Base-by-base conservation (phyloP, 192 early-diverging fungal species). In the Linnemannia hyalina region DNA sequence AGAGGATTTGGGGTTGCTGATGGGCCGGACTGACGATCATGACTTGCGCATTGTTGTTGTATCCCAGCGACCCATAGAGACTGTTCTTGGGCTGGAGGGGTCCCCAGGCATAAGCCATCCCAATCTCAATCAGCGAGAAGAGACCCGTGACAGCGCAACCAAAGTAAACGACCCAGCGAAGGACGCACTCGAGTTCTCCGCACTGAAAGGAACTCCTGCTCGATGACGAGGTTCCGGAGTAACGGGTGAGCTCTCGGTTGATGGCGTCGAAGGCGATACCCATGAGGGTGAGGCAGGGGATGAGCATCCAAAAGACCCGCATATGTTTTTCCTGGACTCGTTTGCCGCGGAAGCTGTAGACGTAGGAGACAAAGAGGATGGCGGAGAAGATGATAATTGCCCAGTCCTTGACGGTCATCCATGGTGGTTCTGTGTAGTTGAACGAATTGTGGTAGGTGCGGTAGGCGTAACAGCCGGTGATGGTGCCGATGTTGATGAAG, bases 221-320 rank as follows among this genome's bases (percentile, higher is more conserved):
- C 18, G 47, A 20, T 18, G 13, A 16, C 47, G 16, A 2, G 47
- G 1, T 3, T 2, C 3, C 5, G 3, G 3, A 6, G 18, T 2
- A 15, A 22, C 18, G 2, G 5, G 16, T 16, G 29, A 65, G 7
- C 3, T 65, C 29, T 15, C 0, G 23, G 60, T 13, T 26, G 29
- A 65, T 65, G n/a, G n/a, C 26, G 29, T 32, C 15, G 29, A 65
- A 29, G n/a, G 8, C 26, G 9, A 65, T 65, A 29, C 60, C 60
- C 11, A 65, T 26, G 10, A 65, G 29, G 29, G 60, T 65, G 60
- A 65, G 60, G 60, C 60, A 65, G 13, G 60, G 60, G 29, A 65
- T 65, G 10, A 65, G 60, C 60, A 65, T 65, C 60, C 60, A 65
- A 65, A 65, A 65, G n/a, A 65, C 60, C 26, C 60, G 60, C 60